These are phyloP conservation scores for Mortierella sp. DNA, from an alignment of 371 early-diverging fungal species.

Conservation along the genomic window DNA sequence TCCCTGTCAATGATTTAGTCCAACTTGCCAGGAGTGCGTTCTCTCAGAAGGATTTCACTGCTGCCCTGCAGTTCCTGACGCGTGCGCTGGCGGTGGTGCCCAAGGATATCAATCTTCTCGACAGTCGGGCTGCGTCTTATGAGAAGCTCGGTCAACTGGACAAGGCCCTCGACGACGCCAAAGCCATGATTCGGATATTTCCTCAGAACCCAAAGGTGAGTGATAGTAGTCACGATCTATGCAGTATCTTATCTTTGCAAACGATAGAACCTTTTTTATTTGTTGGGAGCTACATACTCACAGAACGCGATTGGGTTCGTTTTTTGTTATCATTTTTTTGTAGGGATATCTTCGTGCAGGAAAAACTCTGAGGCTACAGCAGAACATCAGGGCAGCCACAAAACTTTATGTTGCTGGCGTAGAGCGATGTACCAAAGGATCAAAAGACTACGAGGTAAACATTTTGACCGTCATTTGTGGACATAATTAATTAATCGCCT, in stretches of 20 bases:
- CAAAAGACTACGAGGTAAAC: conserved; percentile 38
- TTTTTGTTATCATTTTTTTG: background rate
- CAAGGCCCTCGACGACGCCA: conserved; percentile 37
- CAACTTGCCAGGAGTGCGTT: conserved; percentile 36
- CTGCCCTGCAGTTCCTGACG: conserved; percentile 29
- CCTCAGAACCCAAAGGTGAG: conserved; percentile 47
- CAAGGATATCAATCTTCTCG: conserved; percentile 48
- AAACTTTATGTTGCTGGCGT: conserved; percentile 41
- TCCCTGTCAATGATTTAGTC: conserved; percentile 50
- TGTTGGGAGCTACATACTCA: background rate
- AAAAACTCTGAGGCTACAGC: conserved; percentile 38
- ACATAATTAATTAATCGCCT: background rate
- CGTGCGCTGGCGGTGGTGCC: conserved; percentile 42
- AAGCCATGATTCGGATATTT: conserved; percentile 37
- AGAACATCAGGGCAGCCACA: conserved; percentile 30
- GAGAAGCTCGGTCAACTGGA: conserved; percentile 37
- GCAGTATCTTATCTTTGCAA: background rate
- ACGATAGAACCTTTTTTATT: background rate
- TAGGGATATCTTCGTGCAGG: conserved; percentile 52
- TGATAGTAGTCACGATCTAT: background rate
- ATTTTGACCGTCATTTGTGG: background rate
- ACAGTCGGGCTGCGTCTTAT: conserved; percentile 43
- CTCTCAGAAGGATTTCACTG: conserved; percentile 33
- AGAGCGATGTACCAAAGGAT: conserved; percentile 32
- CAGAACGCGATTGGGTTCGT: background rate